phyloP scores from a whole-genome alignment of 805 yeast species.

The Citeromyces matritensis region DNA sequence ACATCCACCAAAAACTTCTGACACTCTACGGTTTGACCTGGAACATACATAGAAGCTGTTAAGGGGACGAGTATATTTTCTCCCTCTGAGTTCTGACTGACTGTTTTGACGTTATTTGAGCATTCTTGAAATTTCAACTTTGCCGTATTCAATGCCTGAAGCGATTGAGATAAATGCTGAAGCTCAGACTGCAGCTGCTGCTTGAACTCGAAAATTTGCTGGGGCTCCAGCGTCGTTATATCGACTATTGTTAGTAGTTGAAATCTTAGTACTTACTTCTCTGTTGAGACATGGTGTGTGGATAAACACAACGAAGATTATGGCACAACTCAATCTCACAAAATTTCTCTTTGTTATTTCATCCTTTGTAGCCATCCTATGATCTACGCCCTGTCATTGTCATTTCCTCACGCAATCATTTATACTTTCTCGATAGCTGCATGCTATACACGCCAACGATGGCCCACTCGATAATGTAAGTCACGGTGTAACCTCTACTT shows the following conservation, averaged over 20 bases:
- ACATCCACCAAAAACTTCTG: conserved; percentile 77
- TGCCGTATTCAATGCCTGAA: conserved; percentile 73
- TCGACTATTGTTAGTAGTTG: conserved; percentile 24
- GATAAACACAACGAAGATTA: no score
- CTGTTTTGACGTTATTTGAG: conserved; percentile 45
- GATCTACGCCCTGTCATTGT: no score
- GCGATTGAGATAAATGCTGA: conserved; percentile 72
- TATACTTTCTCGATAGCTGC: no score
- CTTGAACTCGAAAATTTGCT: conserved; percentile 74
- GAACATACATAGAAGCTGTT: conserved; percentile 78
- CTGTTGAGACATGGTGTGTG: conserved; percentile 3
- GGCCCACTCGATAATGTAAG: no score
- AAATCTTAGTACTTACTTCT: neutral
- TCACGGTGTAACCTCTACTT: no score
- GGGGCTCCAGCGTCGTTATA: conserved; percentile 56
- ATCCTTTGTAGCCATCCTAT: no score
- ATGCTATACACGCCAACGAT: no score
- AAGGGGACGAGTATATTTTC: conserved; percentile 67
- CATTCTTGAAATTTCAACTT: conserved; percentile 74
- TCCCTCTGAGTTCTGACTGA: conserved; percentile 19
- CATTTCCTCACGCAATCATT: no score
- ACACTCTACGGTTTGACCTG: conserved; percentile 57
- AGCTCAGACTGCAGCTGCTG: conserved; percentile 74
- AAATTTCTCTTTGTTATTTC: no score
- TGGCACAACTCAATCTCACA: no score